Evolutionary conservation across 306 rosid species (phyloP).

Genomic region (Cucurbita ficifolia): DNA sequence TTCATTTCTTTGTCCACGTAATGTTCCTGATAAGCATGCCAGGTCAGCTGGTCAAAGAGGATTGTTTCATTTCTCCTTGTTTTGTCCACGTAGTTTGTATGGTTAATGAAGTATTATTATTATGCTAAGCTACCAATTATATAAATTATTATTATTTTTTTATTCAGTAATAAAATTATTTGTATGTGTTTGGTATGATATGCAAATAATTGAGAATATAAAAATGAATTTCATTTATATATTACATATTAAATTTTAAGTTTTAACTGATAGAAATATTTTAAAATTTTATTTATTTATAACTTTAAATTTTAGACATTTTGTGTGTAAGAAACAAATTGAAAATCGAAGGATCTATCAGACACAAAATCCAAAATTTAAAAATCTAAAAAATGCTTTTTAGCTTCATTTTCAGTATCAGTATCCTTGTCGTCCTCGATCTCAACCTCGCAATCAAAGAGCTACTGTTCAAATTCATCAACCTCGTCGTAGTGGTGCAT

Average conservation of each 20-base stretch:
- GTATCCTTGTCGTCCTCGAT: slow-evolving; percentile 37
- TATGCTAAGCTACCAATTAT: neutral
- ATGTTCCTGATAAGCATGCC: neutral
- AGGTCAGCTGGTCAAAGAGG: neutral
- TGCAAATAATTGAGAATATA: neutral
- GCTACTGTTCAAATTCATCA: slow-evolving; percentile 83
- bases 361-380: too few relatives aligned
- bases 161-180: neutral
- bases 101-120: neutral
- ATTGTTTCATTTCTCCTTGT: neutral
- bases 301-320: too few relatives aligned
- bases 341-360: too few relatives aligned
- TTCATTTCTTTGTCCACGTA: neutral
- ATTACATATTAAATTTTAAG: too few relatives aligned
- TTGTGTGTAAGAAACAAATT: too few relatives aligned
- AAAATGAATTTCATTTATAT: neutral
- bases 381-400: too few relatives aligned
- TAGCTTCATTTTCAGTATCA: slow-evolving; percentile 33
- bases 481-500: slow-evolving; percentile 58
- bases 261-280: too few relatives aligned
- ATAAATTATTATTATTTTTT: too few relatives aligned
- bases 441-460: slow-evolving; percentile 43
- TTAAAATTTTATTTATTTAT: too few relatives aligned
- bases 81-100: neutral
- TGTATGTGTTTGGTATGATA: neutral